Percentiles rank a stretch among this genome's conserved stretches.
Conservation (phyloP, 768 basidiomycete species). For the Symmetrospora coprosmae region DNA sequence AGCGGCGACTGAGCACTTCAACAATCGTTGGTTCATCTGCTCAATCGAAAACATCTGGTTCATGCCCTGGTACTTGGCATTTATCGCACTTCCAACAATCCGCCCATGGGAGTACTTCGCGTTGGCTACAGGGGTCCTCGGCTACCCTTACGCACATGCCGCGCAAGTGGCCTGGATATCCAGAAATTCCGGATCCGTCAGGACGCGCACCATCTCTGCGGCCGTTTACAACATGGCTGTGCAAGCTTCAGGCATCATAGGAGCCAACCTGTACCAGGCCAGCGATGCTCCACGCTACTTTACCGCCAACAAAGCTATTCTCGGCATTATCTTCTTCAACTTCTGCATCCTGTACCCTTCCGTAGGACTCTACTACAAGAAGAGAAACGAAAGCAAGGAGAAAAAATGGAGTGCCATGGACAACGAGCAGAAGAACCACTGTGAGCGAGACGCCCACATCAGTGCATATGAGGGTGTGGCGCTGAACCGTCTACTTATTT, state of each 20-base stretch:
- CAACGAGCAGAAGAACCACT: slow-evolving; percentile 31
- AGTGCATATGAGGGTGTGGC: not conserved
- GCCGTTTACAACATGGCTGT: slow-evolving; percentile 37
- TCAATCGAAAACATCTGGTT: slow-evolving; percentile 36
- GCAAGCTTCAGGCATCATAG: slow-evolving; percentile 27
- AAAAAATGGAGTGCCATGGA: slow-evolving; percentile 35
- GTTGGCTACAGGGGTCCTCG: slow-evolving; percentile 25
- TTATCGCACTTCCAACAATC: slow-evolving; percentile 28
- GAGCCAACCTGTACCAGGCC: slow-evolving; percentile 21
- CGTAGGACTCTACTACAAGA: slow-evolving; percentile 31
- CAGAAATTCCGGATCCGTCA: slow-evolving; percentile 34
- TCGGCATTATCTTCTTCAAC: slow-evolving; percentile 36
- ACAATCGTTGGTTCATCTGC: slow-evolving; percentile 29
- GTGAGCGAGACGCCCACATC: slow-evolving; percentile 2
- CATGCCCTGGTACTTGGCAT: slow-evolving; percentile 34
- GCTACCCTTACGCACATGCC: slow-evolving; percentile 35
- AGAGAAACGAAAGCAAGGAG: slow-evolving; percentile 31
- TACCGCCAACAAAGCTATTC: slow-evolving; percentile 34
- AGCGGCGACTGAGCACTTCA: slow-evolving; percentile 25
- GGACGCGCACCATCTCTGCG: slow-evolving; percentile 36
- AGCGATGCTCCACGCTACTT: slow-evolving; percentile 30
- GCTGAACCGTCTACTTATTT: not conserved
- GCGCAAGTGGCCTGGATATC: slow-evolving; percentile 37
- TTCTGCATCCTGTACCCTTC: slow-evolving; percentile 27
- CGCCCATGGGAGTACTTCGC: slow-evolving; percentile 35